These are phyloP conservation scores for Salix udensis DNA, from an alignment of 345 rosid genomes.

Conservation along the genomic window DNA sequence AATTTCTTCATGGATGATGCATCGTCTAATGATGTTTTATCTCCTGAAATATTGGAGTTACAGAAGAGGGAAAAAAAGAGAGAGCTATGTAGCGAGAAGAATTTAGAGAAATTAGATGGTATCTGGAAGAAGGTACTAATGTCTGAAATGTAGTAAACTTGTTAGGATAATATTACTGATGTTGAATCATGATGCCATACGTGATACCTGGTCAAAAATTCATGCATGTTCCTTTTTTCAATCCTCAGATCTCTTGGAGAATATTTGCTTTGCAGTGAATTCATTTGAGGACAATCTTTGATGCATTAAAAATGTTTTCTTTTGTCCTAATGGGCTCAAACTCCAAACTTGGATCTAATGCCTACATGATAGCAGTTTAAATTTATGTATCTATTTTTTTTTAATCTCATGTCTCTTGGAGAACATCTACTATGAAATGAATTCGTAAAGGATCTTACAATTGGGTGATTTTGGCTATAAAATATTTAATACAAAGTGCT, in stretches of 20 bases:
- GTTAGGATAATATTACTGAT: constrained; percentile 1
- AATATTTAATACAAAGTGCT: no score
- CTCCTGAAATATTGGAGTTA: constrained; percentile 51
- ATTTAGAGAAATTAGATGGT: constrained; percentile 68
- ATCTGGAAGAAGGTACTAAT: constrained; percentile 87
- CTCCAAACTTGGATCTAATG: no score
- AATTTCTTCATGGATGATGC: constrained; percentile 57
- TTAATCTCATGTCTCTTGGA: no score
- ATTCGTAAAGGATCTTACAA: no score
- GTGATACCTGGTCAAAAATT: constrained; percentile 1
- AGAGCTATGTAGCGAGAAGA: constrained; percentile 55
- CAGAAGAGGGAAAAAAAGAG: constrained; percentile 67
- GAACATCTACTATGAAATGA: no score
- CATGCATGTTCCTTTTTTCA: neutral
- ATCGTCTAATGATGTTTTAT: constrained; percentile 31
- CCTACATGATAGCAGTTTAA: no score
- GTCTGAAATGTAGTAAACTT: constrained; percentile 8
- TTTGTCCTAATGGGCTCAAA: no score
- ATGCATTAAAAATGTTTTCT: no score
- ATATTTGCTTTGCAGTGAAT: neutral
- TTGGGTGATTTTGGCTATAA: no score
- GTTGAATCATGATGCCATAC: neutral
- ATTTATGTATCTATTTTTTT: no score
- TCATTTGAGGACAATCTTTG: neutral
- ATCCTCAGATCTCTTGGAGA: neutral